Base-by-base conservation (phyloP, 2,329 filamentous ascomycete species). In the Alternaria conjuncta region DNA sequence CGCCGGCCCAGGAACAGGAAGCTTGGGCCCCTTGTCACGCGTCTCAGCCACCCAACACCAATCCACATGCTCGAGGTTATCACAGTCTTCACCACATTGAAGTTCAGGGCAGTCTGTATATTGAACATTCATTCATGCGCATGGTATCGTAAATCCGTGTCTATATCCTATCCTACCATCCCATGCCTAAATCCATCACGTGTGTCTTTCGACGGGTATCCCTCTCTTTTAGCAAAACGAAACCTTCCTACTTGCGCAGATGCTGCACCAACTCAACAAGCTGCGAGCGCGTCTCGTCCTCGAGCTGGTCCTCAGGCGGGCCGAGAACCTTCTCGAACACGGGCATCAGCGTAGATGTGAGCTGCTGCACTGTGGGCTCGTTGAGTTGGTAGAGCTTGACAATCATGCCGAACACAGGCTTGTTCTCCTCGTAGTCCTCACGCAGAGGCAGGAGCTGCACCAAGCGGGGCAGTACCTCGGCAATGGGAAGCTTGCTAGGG, bases 341-440 rank as follows among this genome's bases (percentile, higher is more conserved):
- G 12, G 87, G 86, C 69, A 93, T 82, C 61, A 96, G 84, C 76
- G 88, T 86, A 41, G 88, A 86, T 5, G 92, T 94, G 50, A 93
- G 85, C 72, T 87, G 84, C 79, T 90, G 88, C 50, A 94, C 86
- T 2, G 89, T 91, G 12, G 86, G 83, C 81, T 95, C 90, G 68
- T 88, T 86, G 66, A 86, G 84, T 71, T 91, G 87, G 80, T 94
- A 97, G 68, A 98, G 87, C 81, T 92, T 90, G 80, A 92, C 90
- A 75, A 99, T 90, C 88, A 94, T 96, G 79, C 91, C 88, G 83
- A 91, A 99, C 64, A 98, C 90, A 9, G 96, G 94, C 74, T 93
- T 92, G 82, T 99, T 98, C 87, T 98, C 96, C 82, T 97, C 94
- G 74, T 88, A 98, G 80, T 98, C 96, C 78, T 97, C 94, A 80